A percentile compares a stretch with the other conserved stretches of the same genome.
phyloP scores from a whole-genome alignment of 2,329 filamentous ascomycete genomes.

The Knufia fluminis region DNA sequence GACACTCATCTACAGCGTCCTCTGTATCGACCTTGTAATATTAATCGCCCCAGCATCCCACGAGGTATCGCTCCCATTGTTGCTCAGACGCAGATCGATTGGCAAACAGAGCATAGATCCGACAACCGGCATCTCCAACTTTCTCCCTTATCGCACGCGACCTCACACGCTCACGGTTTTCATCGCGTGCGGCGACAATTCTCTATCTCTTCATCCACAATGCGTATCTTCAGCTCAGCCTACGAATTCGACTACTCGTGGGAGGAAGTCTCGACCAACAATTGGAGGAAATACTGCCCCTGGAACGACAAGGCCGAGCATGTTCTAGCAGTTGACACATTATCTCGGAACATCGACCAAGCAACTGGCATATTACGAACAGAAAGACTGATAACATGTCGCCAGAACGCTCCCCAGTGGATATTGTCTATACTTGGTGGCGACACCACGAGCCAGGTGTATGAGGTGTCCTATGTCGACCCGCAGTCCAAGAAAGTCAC shows the following conservation, averaged over 20 bases:
- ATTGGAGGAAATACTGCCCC: conserved; percentile 97
- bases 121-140: neutral
- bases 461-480: conserved; percentile 93
- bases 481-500: conserved; percentile 74
- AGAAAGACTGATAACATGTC: conserved; percentile 52
- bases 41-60: too few species aligned
- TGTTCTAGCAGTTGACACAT: conserved; percentile 88
- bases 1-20: neutral
- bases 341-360: conserved; percentile 61
- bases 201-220: conserved; percentile 33
- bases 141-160: neutral
- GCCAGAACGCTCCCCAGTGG: conserved; percentile 41
- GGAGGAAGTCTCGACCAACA: conserved; percentile 94
- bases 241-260: conserved; percentile 96
- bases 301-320: conserved; percentile 99
- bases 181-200: conserved; percentile 33
- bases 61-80: too few species aligned
- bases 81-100: neutral
- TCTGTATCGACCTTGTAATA: neutral
- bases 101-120: neutral
- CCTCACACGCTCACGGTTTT: conserved; percentile 17
- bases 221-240: conserved; percentile 91
- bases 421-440: conserved; percentile 70
- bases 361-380: conserved; percentile 61
- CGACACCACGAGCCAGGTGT: conserved; percentile 75